A percentile compares a stretch with the other conserved stretches of the same genome.
phyloP scores from a whole-genome alignment of 2,329 filamentous ascomycete genomes.

The Endoconidiophora laricicola region DNA sequence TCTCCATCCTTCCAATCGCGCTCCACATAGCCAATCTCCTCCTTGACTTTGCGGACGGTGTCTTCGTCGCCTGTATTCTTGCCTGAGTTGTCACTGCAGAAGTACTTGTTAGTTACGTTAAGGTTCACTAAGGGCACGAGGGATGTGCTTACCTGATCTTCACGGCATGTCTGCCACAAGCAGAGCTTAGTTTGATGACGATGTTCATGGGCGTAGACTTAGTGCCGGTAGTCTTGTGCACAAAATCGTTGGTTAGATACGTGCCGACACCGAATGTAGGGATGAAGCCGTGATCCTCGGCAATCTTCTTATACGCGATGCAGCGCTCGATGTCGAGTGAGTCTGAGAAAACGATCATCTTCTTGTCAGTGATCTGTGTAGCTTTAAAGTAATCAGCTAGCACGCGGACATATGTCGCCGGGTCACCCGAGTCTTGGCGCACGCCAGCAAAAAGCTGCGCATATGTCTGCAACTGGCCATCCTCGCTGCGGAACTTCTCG shows the following conservation, averaged over 20 bases:
- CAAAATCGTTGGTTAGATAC: constrained; percentile 89
- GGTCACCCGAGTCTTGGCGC: constrained; percentile 81
- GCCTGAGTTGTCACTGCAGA: constrained; percentile 53
- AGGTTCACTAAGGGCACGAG: constrained; percentile 3
- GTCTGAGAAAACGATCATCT: constrained; percentile 89
- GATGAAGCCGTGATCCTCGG: constrained; percentile 64
- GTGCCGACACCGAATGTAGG: constrained; percentile 91
- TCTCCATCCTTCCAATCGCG: constrained; percentile 70
- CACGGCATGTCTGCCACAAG: constrained; percentile 62
- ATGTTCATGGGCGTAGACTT: constrained; percentile 92
- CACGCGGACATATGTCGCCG: constrained; percentile 57
- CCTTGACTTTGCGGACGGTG: constrained; percentile 70
- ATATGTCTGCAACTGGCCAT: constrained; percentile 43
- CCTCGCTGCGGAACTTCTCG: constrained; percentile 25
- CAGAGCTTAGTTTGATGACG: constrained; percentile 89
- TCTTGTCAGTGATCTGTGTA: constrained; percentile 60
- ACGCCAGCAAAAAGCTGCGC: constrained; percentile 71
- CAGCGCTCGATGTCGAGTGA: constrained; percentile 83
- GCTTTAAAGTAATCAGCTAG: constrained; percentile 69
- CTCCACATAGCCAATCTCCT: constrained; percentile 70
- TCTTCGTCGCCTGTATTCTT: constrained; percentile 86
- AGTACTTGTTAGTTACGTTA: constrained; percentile 6
- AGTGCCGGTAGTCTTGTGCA: constrained; percentile 49
- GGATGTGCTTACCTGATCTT: constrained; percentile 50
- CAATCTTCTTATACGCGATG: constrained; percentile 72